Base-by-base conservation (phyloP, 2,329 filamentous ascomycete genomes). In the Cyclaneusma minus region DNA sequence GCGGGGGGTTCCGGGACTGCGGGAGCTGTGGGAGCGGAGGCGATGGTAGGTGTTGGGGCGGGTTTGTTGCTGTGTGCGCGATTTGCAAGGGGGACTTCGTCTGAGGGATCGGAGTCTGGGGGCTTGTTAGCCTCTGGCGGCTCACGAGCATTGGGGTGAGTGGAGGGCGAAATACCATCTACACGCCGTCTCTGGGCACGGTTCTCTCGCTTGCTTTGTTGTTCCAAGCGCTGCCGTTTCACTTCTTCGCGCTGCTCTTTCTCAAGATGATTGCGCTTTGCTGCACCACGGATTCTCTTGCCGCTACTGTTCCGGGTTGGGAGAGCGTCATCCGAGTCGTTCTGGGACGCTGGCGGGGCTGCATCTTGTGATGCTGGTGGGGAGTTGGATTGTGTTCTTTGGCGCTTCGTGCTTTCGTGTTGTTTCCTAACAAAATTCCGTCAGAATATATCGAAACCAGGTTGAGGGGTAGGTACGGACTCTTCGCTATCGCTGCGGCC, bases 401-500 rank as follows among this genome's bases (percentile, higher is more conserved):
- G 84, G 38, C 87, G 68, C 56, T 95, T 95, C 25, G 68, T 54
- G 33, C 62, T 68, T 36, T 74, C 66, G 31, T 68, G 71, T 46
- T 75, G 75, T 39, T 83, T 92, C 37, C 26, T 30, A 30, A 27
- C 28, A 36, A 51, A 33, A 43, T 40, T 43, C 30, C 38, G 27
- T 18, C 29, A 34, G 14, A 16, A 24, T 27, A 31, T 27, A 20
- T 12, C 25, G 26, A 26, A 32, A 16, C 27, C 7, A 24, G 13
- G n/a, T 17, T 7, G 20, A 16, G 11, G 26, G 25, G 25, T 20
- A 8, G 25, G 13, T 21, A 70, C 83, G 54, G 64, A 95, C 87
- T 92, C 82, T 65, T 94, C 84, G 45, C 83, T 93, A 34, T 89
- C 83, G 43, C 89, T 92, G 35, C 87, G 70, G 34, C 74, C 76